Evolutionary conservation across 495 filamentous ascomycete genomes (phyloP).

Genomic region (Podospora appendiculata): DNA sequence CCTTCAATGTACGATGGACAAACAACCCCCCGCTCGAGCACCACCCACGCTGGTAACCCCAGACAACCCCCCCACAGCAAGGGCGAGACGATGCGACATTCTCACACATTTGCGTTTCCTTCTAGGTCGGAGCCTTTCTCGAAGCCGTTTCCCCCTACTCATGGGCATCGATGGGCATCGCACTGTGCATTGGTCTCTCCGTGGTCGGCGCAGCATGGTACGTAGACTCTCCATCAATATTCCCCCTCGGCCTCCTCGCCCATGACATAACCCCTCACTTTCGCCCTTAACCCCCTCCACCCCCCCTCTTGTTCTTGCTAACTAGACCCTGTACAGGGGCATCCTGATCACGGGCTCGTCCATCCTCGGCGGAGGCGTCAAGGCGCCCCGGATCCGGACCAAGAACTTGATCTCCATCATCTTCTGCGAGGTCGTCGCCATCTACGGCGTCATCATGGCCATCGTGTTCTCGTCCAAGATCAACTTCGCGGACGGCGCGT

Average conservation of each 20-base stretch:
- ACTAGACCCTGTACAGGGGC: conserved; percentile 52
- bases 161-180: conserved; percentile 87
- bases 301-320: no score
- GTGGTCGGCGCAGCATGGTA: conserved; percentile 98
- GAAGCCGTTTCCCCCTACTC: conserved; percentile 89
- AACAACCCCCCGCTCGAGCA: not conserved
- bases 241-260: no score
- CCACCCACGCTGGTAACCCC: not conserved
- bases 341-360: conserved; percentile 99
- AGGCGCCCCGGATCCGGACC: conserved; percentile 90
- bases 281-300: no score
- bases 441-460: conserved; percentile 99
- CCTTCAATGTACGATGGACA: conserved; percentile 69
- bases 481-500: conserved; percentile 50
- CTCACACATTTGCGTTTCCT: conserved; percentile 52
- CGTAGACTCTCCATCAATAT: conserved; percentile 10
- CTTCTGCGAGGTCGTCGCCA: conserved; percentile 99
- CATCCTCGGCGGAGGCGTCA: conserved; percentile 93
- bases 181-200: conserved; percentile 89
- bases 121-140: conserved; percentile 93
- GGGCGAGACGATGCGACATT: not conserved
- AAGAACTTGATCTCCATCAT: conserved; percentile 99
- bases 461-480: conserved; percentile 94
- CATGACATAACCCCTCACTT: not conserved
- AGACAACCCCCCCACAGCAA: conserved; percentile 1